Evolutionary conservation across 2,329 filamentous ascomycete genomes (phyloP).

Genomic region (Penicillium sp.): DNA sequence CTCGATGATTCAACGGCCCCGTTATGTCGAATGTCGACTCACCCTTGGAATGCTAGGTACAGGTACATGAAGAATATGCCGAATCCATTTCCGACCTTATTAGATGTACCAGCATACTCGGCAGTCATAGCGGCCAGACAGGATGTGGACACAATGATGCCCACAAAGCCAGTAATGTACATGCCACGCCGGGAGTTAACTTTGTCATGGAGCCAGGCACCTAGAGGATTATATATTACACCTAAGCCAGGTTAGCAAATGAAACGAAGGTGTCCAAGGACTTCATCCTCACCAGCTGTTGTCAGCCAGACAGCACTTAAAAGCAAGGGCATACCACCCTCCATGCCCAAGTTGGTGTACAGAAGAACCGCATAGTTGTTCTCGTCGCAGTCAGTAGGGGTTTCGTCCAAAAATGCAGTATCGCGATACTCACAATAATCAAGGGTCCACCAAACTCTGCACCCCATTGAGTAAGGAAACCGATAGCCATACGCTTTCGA

Average conservation of each 20-base stretch:
- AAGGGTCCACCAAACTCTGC: constrained; percentile 55
- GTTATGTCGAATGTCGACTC: constrained; percentile 11
- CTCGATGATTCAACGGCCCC: not conserved
- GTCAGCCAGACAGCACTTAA: constrained; percentile 48
- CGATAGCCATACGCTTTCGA: constrained; percentile 53
- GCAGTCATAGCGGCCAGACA: constrained; percentile 43
- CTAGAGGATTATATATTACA: constrained; percentile 40
- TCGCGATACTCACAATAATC: constrained; percentile 48
- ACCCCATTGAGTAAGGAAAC: constrained; percentile 55
- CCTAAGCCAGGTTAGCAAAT: constrained; percentile 30
- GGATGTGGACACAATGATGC: constrained; percentile 43
- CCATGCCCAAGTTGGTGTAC: constrained; percentile 46
- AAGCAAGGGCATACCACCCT: constrained; percentile 45
- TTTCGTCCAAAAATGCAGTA: not conserved
- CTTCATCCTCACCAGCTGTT: constrained; percentile 40
- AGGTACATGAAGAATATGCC: constrained; percentile 46
- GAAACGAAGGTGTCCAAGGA: not conserved
- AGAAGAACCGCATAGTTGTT: constrained; percentile 51
- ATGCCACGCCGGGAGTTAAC: constrained; percentile 43
- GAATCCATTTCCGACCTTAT: constrained; percentile 42
- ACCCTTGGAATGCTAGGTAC: constrained; percentile 52
- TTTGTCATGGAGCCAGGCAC: constrained; percentile 39
- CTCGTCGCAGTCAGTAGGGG: constrained; percentile 25
- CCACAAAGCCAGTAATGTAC: constrained; percentile 45
- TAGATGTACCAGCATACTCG: constrained; percentile 40